phyloP scores from a whole-genome alignment of 2,329 filamentous ascomycete species.

The Tolypocladium album region DNA sequence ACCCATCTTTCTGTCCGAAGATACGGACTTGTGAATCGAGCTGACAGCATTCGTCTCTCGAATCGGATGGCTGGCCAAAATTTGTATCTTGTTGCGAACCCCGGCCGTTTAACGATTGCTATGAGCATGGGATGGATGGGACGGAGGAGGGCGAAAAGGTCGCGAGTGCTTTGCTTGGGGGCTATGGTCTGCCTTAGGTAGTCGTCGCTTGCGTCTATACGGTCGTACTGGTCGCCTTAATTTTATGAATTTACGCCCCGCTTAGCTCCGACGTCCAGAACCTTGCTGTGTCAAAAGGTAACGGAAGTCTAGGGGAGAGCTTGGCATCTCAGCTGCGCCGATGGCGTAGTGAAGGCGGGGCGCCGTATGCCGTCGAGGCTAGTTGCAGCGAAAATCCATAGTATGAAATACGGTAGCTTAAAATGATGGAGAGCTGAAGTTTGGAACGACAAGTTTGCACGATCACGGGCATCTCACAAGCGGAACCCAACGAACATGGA shows the following conservation, averaged over 20 bases:
- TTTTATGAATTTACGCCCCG: neutral
- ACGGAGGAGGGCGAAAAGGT: neutral
- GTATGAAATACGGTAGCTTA: neutral
- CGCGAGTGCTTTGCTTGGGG: neutral
- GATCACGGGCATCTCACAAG: too few species aligned
- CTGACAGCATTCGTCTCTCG: neutral
- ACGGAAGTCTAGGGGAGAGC: neutral
- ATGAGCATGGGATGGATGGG: neutral
- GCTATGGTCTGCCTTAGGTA: neutral
- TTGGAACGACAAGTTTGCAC: neutral
- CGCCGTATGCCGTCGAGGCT: too few species aligned
- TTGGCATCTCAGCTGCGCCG: neutral
- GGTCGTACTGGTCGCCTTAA: neutral
- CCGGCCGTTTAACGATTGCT: neutral
- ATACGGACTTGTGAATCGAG: neutral
- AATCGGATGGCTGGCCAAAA: neutral
- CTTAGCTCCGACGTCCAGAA: neutral
- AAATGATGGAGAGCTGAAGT: neutral
- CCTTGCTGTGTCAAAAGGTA: too few species aligned
- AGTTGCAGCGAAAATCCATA: too few species aligned
- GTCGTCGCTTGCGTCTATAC: neutral
- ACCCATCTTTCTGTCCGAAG: neutral
- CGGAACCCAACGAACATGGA: neutral
- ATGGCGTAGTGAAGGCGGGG: neutral
- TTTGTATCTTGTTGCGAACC: neutral